Base-by-base conservation (phyloP, 1,284 basidiomycete species). In the Ceratobasidium sp. region DNA sequence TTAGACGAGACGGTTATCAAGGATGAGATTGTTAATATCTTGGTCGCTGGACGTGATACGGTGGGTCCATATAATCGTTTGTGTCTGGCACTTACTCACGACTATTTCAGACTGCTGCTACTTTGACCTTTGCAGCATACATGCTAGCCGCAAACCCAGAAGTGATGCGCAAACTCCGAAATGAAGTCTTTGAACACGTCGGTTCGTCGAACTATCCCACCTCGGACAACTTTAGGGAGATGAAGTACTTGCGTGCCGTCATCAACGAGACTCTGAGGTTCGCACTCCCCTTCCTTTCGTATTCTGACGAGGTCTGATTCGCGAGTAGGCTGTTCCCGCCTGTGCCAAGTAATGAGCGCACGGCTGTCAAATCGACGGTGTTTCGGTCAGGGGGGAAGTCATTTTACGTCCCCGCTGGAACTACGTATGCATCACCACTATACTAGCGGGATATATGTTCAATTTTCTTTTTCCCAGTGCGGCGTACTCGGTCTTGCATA, bases 221-320 rank as follows among this genome's bases (percentile, higher is more conserved):
- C 0, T 87, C 86, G 66, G 88, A 89, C 24, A 85, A 89, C 75
- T 82, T 90, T 73, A 83, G 84, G 44, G 84, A 86, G 1, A 88
- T 90, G 86, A 89, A 86, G 77, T 89, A 86, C 76, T 81, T 90
- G 1, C 81, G 89, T 19, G 89, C 89, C 0, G 86, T 90, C 15
- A 84, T 90, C 69, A 90, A 90, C 72, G 89, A 63, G 14, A 83
- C 41, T 64, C 62, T 76, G 14, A 72, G 53, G 66, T 75, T 47
- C 14, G 73, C 24, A 17, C n/a, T 44, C 5, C 24, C 1, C 50
- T 6, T 5, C 22, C 3, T 45, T 33, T 45, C 1, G 14, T 17
- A 2, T 11, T 11, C 1, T 11, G 6, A 36, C 53, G 41, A 11
- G 19, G 24, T 29, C 15, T 45, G 5, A 56, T 33, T 44, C 9